These are phyloP conservation scores for Cytospora schulzeri DNA, from an alignment of 2,329 filamentous ascomycete genomes.

Conservation along the genomic window DNA sequence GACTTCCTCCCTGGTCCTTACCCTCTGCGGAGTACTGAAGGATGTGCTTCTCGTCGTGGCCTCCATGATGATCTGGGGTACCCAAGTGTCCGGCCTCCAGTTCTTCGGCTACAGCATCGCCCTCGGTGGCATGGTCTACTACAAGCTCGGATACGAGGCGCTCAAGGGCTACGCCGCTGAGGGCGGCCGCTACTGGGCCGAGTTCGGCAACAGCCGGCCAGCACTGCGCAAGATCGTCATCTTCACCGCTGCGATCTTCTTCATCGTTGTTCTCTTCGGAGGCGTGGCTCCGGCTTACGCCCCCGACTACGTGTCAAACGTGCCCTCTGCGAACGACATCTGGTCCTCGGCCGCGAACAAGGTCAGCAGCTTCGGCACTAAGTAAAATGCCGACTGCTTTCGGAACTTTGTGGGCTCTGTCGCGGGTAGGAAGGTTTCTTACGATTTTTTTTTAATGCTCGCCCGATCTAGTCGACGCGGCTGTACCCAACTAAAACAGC, in stretches of 20 bases:
- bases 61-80: constrained; percentile 81
- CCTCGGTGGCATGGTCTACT: constrained; percentile 77
- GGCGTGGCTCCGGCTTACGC: constrained; percentile 65
- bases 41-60: constrained; percentile 80
- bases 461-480: background rate
- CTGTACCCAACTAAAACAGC: background rate
- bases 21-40: constrained; percentile 85
- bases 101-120: constrained; percentile 84
- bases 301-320: constrained; percentile 49
- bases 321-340: constrained; percentile 49
- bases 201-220: constrained; percentile 78
- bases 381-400: background rate
- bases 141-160: constrained; percentile 83
- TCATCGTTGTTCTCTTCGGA: constrained; percentile 71
- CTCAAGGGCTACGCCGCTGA: constrained; percentile 78
- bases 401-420: background rate
- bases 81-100: constrained; percentile 73
- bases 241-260: constrained; percentile 62
- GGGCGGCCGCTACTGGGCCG: constrained; percentile 77
- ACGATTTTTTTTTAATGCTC: constrained; percentile 19
- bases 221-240: constrained; percentile 76
- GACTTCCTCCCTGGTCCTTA: constrained; percentile 83
- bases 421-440: background rate
- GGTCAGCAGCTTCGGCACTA: constrained; percentile 44
- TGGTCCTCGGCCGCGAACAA: constrained; percentile 52